phyloP scores from a whole-genome alignment of 23 red algal genomes.

The Gracilaria domingensis region DNA sequence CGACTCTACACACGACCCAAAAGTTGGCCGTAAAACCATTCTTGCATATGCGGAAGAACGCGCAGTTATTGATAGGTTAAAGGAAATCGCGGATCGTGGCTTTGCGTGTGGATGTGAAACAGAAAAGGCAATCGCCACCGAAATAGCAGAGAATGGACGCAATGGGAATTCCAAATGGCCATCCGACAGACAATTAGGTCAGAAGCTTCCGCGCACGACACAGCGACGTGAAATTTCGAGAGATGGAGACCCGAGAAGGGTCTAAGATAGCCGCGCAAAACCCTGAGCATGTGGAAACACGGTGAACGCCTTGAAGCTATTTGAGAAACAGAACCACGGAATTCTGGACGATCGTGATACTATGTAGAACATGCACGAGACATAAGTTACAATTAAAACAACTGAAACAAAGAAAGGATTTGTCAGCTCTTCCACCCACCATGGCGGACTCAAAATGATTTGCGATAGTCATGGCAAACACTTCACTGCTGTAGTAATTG shows the following conservation, averaged over 20 bases:
- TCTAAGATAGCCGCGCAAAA: conserved; percentile 14
- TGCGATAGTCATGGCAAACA: too few species aligned
- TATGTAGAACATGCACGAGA: too few species aligned
- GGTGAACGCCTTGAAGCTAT: too few species aligned
- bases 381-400: too few species aligned
- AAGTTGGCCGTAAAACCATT: neutral
- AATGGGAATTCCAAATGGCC: neutral
- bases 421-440: too few species aligned
- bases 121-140: neutral
- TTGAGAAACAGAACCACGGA: too few species aligned
- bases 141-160: neutral
- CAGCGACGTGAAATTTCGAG: neutral
- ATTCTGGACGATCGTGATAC: too few species aligned
- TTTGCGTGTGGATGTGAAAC: neutral
- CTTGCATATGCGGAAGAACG: neutral
- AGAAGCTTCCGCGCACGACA: neutral
- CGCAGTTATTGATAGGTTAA: neutral
- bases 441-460: too few species aligned
- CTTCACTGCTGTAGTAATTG: too few species aligned
- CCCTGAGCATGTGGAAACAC: neutral
- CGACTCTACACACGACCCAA: neutral
- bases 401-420: too few species aligned
- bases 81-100: neutral
- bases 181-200: neutral
- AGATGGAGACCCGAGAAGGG: neutral